Evolutionary conservation across 768 basidiomycete genomes (phyloP), one percentile per base, ranked within the genome.

Genomic region (Hydnomerulius pinastri): DNA sequence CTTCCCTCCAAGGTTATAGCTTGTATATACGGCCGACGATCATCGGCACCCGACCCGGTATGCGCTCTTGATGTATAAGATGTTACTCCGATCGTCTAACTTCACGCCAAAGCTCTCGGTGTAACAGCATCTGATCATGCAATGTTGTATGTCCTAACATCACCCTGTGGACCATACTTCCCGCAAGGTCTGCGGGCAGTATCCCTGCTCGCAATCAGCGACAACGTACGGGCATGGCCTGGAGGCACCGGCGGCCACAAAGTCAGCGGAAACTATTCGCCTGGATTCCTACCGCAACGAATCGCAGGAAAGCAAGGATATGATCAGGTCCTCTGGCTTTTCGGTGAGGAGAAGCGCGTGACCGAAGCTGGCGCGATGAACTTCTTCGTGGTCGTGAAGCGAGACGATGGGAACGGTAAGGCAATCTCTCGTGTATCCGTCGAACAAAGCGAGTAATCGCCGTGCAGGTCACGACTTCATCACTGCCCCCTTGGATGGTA

Each of bases 401-500:
- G 80, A 8, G 76, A 78, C 8, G 80, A 86, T 56, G 85, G 82
- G 2, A 38, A 57, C 2, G 75, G 80, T 81, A 43, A 29, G 76
- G 69, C 6, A 17, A 27, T 18, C 18, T 8, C 7, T 24, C 20
- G 23, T 5, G 24, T 12, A 41, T 9, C 39, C 48, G 30, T 4
- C 46, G 18, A 40, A 49, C 32, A 4, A 20, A 25, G 27, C 11
- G 20, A 12, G 11, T 20, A 3, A 33, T 42, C n/a, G 29, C 15
- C 39, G 8, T 32, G 30, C 58, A 90, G 86, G 74, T n/a, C 66
- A 82, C 51, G 92, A 98, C 65, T 77, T 97, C 46, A 76, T 92
- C 55, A 97, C 96, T 1, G 90, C 95, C 2, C 88, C 92, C 12
- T 73, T 97, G 52, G 92, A 90, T 64, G 93, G 94, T 43, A 87